phyloP scores from a whole-genome alignment of 2,329 filamentous ascomycete genomes.

The Fonsecaea nubica region DNA sequence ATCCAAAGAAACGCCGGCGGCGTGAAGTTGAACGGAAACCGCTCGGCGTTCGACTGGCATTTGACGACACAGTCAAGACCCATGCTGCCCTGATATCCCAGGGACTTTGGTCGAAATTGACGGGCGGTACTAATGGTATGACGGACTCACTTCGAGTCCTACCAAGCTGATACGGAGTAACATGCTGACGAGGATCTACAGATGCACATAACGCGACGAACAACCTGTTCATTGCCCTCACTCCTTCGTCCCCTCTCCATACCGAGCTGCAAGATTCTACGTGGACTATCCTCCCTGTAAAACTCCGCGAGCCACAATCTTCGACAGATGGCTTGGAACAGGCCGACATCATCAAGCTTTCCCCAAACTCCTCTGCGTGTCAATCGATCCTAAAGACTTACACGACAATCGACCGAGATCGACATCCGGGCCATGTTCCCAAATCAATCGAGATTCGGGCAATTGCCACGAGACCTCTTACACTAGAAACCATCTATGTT shows the following conservation, averaged over 20 bases:
- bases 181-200: slow-evolving; percentile 25
- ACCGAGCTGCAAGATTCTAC: slow-evolving; percentile 63
- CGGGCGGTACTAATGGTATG: slow-evolving; percentile 54
- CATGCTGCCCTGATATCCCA: slow-evolving; percentile 86
- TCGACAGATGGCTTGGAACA: slow-evolving; percentile 63
- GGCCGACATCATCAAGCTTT: slow-evolving; percentile 79
- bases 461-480: slow-evolving; percentile 78
- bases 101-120: slow-evolving; percentile 80
- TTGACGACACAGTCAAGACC: slow-evolving; percentile 84
- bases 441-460: slow-evolving; percentile 83
- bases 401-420: slow-evolving; percentile 76
- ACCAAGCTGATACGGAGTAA: not conserved
- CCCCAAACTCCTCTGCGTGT: slow-evolving; percentile 73
- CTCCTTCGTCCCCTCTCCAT: slow-evolving; percentile 53
- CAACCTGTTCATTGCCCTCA: slow-evolving; percentile 52
- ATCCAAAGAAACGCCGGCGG: slow-evolving; percentile 60
- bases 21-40: slow-evolving; percentile 58
- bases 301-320: slow-evolving; percentile 52
- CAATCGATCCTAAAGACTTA: slow-evolving; percentile 79
- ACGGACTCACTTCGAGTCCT: slow-evolving; percentile 7
- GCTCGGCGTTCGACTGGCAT: slow-evolving; percentile 77
- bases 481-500: slow-evolving; percentile 85
- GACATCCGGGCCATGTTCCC: slow-evolving; percentile 73
- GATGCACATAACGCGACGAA: slow-evolving; percentile 7
- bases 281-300: slow-evolving; percentile 86